Base-by-base conservation (phyloP, 2,329 filamentous ascomycete species). In the Alternaria gaisen region DNA sequence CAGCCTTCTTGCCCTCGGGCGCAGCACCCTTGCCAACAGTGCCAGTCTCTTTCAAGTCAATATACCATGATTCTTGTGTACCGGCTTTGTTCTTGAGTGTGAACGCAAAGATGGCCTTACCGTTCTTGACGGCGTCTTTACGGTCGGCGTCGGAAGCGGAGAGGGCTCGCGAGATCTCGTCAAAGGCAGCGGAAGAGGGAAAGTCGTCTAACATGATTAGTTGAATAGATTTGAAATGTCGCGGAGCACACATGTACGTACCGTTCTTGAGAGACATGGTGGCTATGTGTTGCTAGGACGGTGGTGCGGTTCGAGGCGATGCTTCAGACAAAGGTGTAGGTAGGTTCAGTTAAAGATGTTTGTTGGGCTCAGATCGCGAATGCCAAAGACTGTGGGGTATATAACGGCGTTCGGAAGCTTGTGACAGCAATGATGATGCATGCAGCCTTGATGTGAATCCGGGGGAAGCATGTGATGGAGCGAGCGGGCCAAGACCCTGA, bases 31-130 rank as follows among this genome's bases (percentile, higher is more conserved):
- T 90, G 72, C 87, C 91, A 42, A 97, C 94, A 57, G 86, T 86
- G 66, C 95, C 95, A 64, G 90, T 91, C 75, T 96, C 87, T 86
- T 97, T 97, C 64, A 99, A 88, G 80, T 99, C 95, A 71, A 99
- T 92, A 83, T 96, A 88, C 95, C 95, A 99, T 82, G 88, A 91
- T 74, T 92, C 89, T 60, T 89, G 89, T 80, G 94, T 87, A 72
- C 92, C 93, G 24, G 85, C 85, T 60, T 84, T 81, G 86, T 99
- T 99, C 86, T 97, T 98, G 69, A 99, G 84, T 56, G 88, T 93
- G 83, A 99, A 98, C 63, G 90, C 90, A 80, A 97, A 97, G 79
- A 98, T 84, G 63, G 91, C 93, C 73, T 90, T 90, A 77, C 89
- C 94, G 78, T 93, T 88, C 82, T 96, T 94, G 80, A 98, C 90